phyloP scores from a whole-genome alignment of 2,329 filamentous ascomycete genomes.

The Botrytis pseudocinerea region DNA sequence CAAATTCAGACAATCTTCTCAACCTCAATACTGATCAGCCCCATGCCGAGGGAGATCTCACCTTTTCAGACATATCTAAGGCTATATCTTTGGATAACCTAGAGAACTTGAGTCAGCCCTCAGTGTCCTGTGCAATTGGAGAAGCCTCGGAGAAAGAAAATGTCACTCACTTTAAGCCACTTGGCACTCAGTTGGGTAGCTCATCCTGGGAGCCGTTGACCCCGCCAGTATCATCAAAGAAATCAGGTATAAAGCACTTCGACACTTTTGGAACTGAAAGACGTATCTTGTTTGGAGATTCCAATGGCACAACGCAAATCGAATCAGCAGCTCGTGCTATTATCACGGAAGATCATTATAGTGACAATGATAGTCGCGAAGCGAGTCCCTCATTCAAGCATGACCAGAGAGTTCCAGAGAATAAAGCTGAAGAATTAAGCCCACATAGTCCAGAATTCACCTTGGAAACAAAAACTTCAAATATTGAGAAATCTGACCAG shows the following conservation, averaged over 20 bases:
- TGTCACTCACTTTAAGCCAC: neutral
- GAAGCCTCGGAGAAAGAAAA: neutral
- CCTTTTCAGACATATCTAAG: neutral
- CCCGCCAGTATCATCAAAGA: slow-evolving; percentile 3
- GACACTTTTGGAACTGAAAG: neutral
- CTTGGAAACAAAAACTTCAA: neutral
- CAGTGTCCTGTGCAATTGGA: neutral
- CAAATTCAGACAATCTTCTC: neutral
- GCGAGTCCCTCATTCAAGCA: neutral
- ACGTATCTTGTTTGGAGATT: neutral
- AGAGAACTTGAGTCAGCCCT: neutral
- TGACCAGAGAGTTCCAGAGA: neutral
- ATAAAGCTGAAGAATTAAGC: neutral
- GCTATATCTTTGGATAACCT: neutral
- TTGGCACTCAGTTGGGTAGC: neutral
- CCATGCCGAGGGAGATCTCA: neutral
- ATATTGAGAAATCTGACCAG: neutral
- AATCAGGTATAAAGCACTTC: neutral
- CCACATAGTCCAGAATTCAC: neutral
- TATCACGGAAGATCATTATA: neutral
- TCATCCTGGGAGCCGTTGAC: slow-evolving; percentile 10
- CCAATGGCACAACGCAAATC: neutral
- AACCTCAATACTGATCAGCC: neutral
- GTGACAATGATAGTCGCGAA: slow-evolving; percentile 4
- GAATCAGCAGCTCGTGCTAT: slow-evolving; percentile 6